Evolutionary conservation across 495 filamentous ascomycete species (phyloP), one percentile per base, ranked within the genome.

Genomic region (Tuber brumale): DNA sequence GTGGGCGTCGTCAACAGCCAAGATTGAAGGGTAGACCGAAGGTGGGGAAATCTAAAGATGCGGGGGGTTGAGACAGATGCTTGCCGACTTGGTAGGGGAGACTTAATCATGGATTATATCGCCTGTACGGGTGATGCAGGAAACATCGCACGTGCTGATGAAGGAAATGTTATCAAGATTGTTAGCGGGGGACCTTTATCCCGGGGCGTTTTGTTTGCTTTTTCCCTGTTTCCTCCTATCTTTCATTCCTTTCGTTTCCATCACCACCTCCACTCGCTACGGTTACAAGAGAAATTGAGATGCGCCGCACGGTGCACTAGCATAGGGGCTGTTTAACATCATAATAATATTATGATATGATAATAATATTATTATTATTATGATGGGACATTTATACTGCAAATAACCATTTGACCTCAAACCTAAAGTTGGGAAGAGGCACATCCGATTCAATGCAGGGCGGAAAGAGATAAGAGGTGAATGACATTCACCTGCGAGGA

Each of bases 141-240:
- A 43, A 37, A 37, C 51, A 57, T 70, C n/a, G 39, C 41, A 69
- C 42, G 61, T 39, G 46, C 45, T 41, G 8, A 51, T 72, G 35
- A 31, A 43, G 74, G 51, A 72, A 51, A 70, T 41, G 35, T 70
- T 8, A 71, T 69, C 27, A 43, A 45, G 31, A 21, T 23, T 0
- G 9, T 19, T 43, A 37, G 21, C 19, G 61, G 7, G 31, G 70
- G 45, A 70, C 7, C 31, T 69, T 57, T 16, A 27, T 66, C 66
- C 75, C 48, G 69, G 44, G 70, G 57, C 71, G 35, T 76, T 76
- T 46, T 73, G 41, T 74, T 43, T 72, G 66, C 66, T 74, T 74
- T 73, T 76, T 57, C 72, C 27, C 69, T 31, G 7, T 42, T 42
- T 72, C 37, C 72, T 72, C 72, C 12, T 70, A 44, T 70, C 69